These are phyloP conservation scores for Chaetomium tenue DNA, from an alignment of 495 filamentous ascomycete genomes.

Conservation along the genomic window DNA sequence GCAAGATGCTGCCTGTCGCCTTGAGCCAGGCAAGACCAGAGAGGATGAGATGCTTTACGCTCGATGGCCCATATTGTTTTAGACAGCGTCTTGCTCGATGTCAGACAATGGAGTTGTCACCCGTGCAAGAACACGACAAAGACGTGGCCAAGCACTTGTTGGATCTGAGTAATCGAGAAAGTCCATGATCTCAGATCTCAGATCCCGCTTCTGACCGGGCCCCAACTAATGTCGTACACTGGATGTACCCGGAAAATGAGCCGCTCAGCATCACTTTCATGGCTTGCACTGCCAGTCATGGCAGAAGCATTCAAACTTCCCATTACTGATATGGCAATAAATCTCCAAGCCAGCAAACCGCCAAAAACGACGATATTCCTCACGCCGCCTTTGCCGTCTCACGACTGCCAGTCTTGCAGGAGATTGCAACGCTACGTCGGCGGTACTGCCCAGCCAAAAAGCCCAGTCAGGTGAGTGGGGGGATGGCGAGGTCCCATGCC, in stretches of 20 bases:
- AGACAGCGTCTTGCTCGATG: neutral
- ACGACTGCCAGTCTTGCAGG: conserved; percentile 17
- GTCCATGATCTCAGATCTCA: conserved; percentile 4
- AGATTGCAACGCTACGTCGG: conserved; percentile 18
- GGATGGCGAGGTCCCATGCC: conserved; percentile 14
- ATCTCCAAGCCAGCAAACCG: neutral
- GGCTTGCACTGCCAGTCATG: neutral
- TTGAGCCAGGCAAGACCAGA: neutral
- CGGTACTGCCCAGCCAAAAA: conserved; percentile 6
- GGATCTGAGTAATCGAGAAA: conserved; percentile 7
- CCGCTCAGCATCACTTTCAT: neutral
- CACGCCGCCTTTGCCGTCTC: conserved; percentile 26
- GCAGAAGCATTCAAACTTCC: neutral
- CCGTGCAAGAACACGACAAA: neutral
- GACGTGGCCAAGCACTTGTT: neutral
- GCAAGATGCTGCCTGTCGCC: neutral
- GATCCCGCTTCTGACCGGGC: neutral
- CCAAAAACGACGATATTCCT: neutral
- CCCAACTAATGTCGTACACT: no score
- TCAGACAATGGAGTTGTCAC: conserved; percentile 9
- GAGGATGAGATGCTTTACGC: neutral
- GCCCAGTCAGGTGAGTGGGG: conserved; percentile 13
- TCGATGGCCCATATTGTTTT: neutral
- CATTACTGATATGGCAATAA: neutral
- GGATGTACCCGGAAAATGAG: neutral